Base-by-base conservation (phyloP, 108 stramenopile species). In the Schizochytrium sp. region DNA sequence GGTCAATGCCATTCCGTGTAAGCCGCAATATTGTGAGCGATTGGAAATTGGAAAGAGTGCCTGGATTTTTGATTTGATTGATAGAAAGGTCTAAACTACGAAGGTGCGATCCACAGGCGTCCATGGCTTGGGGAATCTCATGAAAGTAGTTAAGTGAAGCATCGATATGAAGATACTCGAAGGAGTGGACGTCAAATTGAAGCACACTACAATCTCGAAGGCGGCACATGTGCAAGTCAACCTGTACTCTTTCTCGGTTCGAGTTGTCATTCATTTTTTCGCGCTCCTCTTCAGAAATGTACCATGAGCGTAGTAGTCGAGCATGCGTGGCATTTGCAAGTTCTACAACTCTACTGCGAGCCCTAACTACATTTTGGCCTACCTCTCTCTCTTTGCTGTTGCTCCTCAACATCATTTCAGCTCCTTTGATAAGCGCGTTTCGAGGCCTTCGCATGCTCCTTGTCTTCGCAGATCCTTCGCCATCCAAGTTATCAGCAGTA, bases 121-220 rank as follows among this genome's bases (percentile, higher is more conserved):
- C 50, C 0, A 83, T 10, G 15, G 10, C 76, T n/a, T 42, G 10
- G 1, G 76, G 76, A 3, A 83, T 28, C 12, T 50, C 10, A 5
- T 83, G 50, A 83, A 83, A 83, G 53, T 83, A 83, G 76, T 83
- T 83, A 38, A 83, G 53, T 53, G 76, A 83, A 53, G 50, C 47
- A 28, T 83, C 76, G n/a, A 83, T 28, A 53, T 83, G 76, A 10
- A 83, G 50, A 28, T 55, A 49, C 0, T 46, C 15, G 47, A 83
- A 38, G 47, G 50, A 10, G 5, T 0, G 17, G 28, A 28, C 47
- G 5, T 83, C 28, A 49, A 83, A 55, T n/a, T 49, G 50, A 38
- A 55, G 53, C 10, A n/a, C 40, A 40, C 17, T 17, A 42, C 12
- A 5, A 8, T 83, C 28, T 13, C 76, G 76, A 0, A 83, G 76